Percentiles rank a stretch among this genome's conserved stretches.
Evolutionary conservation across 2,329 filamentous ascomycete genomes (phyloP).

Genomic region (Tothia fuscella): DNA sequence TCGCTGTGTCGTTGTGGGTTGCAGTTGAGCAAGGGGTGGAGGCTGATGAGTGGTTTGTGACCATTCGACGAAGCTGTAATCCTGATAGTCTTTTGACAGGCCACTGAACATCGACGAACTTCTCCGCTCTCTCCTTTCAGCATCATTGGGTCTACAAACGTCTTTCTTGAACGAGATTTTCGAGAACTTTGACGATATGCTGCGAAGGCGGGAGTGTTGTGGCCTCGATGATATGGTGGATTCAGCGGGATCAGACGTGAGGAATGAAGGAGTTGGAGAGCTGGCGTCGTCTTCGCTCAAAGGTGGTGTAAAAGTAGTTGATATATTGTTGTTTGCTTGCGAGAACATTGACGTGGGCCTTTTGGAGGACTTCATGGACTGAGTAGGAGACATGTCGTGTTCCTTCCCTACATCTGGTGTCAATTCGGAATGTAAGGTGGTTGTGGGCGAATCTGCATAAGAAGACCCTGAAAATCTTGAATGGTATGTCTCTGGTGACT

Average conservation of each 20-base stretch:
- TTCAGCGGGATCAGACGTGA: not conserved
- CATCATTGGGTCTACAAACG: not conserved
- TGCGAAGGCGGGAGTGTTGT: constrained; percentile 2
- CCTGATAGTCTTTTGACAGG: too few species aligned
- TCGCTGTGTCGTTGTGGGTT: not conserved
- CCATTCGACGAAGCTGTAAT: not conserved
- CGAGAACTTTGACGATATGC: constrained; percentile 4
- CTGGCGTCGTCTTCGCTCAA: not conserved
- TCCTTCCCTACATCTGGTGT: too few species aligned
- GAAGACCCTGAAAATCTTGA: too few species aligned
- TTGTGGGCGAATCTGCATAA: not conserved
- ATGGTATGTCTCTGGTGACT: not conserved
- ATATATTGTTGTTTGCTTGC: not conserved
- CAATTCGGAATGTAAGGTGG: not conserved
- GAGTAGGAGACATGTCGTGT: too few species aligned
- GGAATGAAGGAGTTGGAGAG: not conserved
- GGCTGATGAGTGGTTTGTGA: not conserved
- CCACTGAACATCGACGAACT: constrained; percentile 2
- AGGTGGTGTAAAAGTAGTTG: not conserved
- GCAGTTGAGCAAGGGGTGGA: not conserved
- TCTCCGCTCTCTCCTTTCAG: constrained; percentile 1
- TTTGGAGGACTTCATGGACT: not conserved
- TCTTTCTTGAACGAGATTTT: constrained; percentile 1
- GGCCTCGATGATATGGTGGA: not conserved
- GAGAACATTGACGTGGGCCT: not conserved